Evolutionary conservation across 176 grass and related monocot genomes (phyloP).

Genomic region (Phyllostachys edulis): DNA sequence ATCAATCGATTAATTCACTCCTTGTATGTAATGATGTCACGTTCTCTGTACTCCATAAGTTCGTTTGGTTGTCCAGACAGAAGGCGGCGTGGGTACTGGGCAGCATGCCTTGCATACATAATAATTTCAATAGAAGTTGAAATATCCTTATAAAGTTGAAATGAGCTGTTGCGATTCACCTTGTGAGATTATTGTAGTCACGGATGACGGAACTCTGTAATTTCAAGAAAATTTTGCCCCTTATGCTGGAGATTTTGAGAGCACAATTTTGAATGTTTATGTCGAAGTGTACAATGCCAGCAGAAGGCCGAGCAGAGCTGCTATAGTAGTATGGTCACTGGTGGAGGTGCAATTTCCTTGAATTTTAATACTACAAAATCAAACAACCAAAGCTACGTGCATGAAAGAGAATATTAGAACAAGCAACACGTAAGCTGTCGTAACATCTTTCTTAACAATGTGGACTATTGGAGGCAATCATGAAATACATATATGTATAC

Average conservation of each 20-base stretch:
- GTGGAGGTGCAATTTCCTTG: background rate
- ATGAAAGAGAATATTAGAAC: background rate
- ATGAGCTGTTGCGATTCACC: conserved; percentile 27
- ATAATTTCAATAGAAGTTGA: conserved; percentile 49
- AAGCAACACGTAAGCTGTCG: background rate
- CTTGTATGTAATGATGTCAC: conserved; percentile 33
- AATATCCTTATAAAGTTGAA: background rate
- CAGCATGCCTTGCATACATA: conserved; percentile 28
- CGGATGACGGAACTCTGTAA: background rate
- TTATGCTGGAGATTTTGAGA: background rate
- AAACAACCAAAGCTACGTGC: background rate
- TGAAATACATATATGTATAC: background rate
- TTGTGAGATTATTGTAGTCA: conserved; percentile 1
- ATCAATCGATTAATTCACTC: no score
- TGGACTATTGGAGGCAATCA: no score
- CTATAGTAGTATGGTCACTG: no score
- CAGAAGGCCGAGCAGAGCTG: background rate
- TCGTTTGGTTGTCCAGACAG: conserved; percentile 42
- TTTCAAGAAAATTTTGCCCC: background rate
- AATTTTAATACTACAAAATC: background rate
- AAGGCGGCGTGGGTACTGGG: conserved; percentile 13
- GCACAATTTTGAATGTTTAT: background rate
- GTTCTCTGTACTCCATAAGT: conserved; percentile 30
- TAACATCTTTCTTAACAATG: no score
- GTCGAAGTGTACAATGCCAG: background rate